Percentiles rank a stretch among this genome's conserved stretches.
phyloP scores from a whole-genome alignment of 2,329 filamentous ascomycete genomes.

The Verticillium tricorpus region DNA sequence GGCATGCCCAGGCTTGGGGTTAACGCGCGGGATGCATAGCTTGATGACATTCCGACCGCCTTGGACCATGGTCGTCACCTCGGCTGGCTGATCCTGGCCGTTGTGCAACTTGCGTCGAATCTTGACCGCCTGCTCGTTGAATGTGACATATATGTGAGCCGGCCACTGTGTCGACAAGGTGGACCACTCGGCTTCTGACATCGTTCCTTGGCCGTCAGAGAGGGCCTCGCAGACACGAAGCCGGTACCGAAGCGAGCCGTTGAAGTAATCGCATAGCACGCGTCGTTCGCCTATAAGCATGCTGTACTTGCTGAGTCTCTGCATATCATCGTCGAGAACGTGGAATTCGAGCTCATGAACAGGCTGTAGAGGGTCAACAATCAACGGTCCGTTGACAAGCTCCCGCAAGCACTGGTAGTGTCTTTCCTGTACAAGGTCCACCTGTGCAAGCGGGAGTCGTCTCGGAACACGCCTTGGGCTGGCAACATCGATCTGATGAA shows the following conservation, averaged over 20 bases:
- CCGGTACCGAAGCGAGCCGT: constrained; percentile 59
- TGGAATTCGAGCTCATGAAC: constrained; percentile 43
- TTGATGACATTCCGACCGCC: constrained; percentile 59
- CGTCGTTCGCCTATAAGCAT: constrained; percentile 22
- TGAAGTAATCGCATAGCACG: constrained; percentile 33
- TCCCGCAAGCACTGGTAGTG: constrained; percentile 56
- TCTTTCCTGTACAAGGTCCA: constrained; percentile 20
- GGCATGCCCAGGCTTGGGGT: constrained; percentile 19
- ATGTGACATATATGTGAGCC: constrained; percentile 58
- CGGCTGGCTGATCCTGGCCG: constrained; percentile 70
- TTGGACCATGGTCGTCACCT: constrained; percentile 60
- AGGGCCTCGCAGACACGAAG: constrained; percentile 56
- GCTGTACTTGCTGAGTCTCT: constrained; percentile 15
- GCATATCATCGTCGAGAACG: constrained; percentile 31
- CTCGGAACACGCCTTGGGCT: constrained; percentile 42
- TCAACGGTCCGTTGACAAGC: constrained; percentile 44
- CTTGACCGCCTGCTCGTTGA: constrained; percentile 59
- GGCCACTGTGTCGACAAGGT: constrained; percentile 67
- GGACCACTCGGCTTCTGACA: constrained; percentile 54
- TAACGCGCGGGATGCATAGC: constrained; percentile 35
- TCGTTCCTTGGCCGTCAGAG: constrained; percentile 13
- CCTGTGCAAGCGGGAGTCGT: background rate
- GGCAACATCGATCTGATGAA: constrained; percentile 42
- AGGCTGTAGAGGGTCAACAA: constrained; percentile 24
- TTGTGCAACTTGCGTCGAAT: constrained; percentile 66